Conservation (phyloP, 257 asterid genomes). For the Solanum ahanhuiri region DNA sequence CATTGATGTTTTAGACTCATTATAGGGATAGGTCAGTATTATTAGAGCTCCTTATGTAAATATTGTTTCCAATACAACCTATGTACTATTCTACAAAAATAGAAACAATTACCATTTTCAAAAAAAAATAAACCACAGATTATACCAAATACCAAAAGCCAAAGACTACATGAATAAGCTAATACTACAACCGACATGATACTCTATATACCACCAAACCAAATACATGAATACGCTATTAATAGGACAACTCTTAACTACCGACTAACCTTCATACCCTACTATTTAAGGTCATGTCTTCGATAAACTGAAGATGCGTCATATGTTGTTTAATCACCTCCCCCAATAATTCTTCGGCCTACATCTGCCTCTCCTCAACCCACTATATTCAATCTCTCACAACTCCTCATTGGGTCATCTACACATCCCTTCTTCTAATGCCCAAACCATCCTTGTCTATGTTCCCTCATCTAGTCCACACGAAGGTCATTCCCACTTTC, state of each 20-base stretch:
- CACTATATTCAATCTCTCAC: not conserved
- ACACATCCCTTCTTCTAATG: not conserved
- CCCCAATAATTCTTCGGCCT: not conserved
- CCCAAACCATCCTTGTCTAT: not conserved
- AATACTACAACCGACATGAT: not conserved
- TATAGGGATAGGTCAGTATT: not conserved
- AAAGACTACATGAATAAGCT: not conserved
- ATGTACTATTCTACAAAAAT: not conserved
- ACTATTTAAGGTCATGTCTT: not conserved
- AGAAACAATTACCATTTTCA: not conserved
- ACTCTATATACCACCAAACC: not conserved
- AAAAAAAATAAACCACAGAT: not conserved
- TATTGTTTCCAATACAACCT: not conserved
- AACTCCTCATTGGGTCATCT: not conserved
- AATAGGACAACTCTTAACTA: not conserved
- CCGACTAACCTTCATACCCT: not conserved
- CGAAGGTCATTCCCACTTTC: not conserved
- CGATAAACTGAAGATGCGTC: not conserved
- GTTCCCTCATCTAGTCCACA: not conserved
- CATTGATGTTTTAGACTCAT: not conserved
- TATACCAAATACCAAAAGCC: not conserved
- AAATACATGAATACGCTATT: not conserved
- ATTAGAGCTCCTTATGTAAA: not conserved
- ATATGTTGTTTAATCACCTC: not conserved
- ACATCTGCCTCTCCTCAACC: not conserved